A percentile compares a stretch with the other conserved stretches of the same genome.
Conservation (phyloP, 352 stramenopile genomes). For the Phytophthora syringae region DNA sequence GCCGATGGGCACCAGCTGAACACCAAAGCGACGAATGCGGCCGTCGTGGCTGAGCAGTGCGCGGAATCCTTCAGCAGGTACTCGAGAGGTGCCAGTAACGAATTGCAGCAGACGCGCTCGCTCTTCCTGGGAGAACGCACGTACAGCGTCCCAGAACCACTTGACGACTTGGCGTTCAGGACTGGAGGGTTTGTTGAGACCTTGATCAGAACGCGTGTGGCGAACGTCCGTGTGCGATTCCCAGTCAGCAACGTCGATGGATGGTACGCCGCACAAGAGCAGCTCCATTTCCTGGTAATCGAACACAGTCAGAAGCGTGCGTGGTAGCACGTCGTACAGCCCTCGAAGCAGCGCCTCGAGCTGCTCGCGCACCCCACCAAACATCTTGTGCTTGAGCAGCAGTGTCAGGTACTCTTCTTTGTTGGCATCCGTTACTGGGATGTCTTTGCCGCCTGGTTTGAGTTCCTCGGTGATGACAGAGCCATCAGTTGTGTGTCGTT, state of each 20-base stretch:
- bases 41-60: slow-evolving; percentile 79
- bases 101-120: slow-evolving; percentile 91
- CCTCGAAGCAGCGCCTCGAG: slow-evolving; percentile 92
- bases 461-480: slow-evolving; percentile 84
- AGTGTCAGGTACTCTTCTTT: slow-evolving; percentile 96
- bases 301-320: slow-evolving; percentile 90
- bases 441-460: slow-evolving; percentile 90
- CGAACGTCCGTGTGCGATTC: slow-evolving; percentile 82
- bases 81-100: slow-evolving; percentile 87
- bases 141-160: slow-evolving; percentile 92
- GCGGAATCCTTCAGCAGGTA: slow-evolving; percentile 97
- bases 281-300: slow-evolving; percentile 96
- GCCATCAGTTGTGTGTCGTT: slow-evolving; percentile 57
- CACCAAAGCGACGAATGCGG: slow-evolving; percentile 94
- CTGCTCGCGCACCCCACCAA: slow-evolving; percentile 91
- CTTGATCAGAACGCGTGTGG: slow-evolving; percentile 77
- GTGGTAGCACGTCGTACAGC: slow-evolving; percentile 92
- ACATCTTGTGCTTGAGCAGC: slow-evolving; percentile 95
- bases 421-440: slow-evolving; percentile 94
- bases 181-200: slow-evolving; percentile 40
- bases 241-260: slow-evolving; percentile 93
- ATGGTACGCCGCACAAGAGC: slow-evolving; percentile 90
- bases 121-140: slow-evolving; percentile 83
- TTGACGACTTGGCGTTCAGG: slow-evolving; percentile 72
- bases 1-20: slow-evolving; percentile 93